phyloP scores from a whole-genome alignment of 106 monocot genomes.

The Cymbidium sinense region DNA sequence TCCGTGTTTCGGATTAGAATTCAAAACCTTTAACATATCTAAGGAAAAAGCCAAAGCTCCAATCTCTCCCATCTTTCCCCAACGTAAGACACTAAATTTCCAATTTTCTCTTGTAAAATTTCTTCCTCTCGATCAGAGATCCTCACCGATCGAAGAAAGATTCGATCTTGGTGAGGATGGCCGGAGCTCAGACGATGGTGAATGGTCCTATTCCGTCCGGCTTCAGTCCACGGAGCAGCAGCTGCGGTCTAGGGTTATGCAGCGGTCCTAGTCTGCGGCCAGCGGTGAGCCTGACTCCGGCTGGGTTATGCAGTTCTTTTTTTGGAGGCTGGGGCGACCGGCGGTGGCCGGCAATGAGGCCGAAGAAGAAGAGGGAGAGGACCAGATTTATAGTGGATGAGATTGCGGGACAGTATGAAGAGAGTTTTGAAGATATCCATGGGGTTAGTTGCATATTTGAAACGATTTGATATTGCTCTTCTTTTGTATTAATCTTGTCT shows the following conservation, averaged over 20 bases:
- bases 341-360: background rate
- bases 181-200: conserved; percentile 33
- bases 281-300: conserved; percentile 1
- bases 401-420: conserved; percentile 81
- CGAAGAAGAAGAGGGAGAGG: conserved; percentile 15
- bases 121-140: background rate
- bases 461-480: no score
- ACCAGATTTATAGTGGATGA: conserved; percentile 33
- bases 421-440: conserved; percentile 70
- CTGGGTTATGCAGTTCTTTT: conserved; percentile 50
- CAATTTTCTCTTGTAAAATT: no score
- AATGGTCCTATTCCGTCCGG: conserved; percentile 28
- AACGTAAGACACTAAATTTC: background rate
- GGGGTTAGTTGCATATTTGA: conserved; percentile 21
- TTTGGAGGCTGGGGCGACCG: conserved; percentile 13
- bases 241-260: conserved; percentile 8
- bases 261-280: background rate
- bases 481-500: no score
- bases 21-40: background rate
- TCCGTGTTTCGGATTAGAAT: background rate
- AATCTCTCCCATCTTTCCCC: background rate
- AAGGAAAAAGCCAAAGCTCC: background rate
- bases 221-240: background rate
- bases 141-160: background rate
- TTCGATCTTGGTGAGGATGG: conserved; percentile 16